These are phyloP conservation scores for Desmodesmus armatus DNA, from an alignment of 139 green algal genomes.

Conservation along the genomic window DNA sequence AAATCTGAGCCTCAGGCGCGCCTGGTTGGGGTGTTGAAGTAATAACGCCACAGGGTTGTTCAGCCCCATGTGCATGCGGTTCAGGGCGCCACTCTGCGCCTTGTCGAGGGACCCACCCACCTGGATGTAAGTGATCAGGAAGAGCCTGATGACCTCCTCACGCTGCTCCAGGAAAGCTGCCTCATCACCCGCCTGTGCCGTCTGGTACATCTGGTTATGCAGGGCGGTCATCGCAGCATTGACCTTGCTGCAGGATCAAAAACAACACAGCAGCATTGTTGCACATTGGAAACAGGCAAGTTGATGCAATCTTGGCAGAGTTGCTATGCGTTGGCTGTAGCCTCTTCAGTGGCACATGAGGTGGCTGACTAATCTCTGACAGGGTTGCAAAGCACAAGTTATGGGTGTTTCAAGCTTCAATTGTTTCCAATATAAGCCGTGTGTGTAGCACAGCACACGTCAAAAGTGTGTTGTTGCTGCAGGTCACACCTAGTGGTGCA, in stretches of 20 bases:
- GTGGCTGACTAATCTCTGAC: too few relatives aligned
- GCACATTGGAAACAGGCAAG: too few relatives aligned
- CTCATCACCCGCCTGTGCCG: background rate
- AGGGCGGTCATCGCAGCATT: conserved; percentile 24
- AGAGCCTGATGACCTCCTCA: background rate
- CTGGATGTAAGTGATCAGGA: conserved; percentile 36
- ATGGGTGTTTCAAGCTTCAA: too few relatives aligned
- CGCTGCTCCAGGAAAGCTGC: background rate
- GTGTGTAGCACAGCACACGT: too few relatives aligned
- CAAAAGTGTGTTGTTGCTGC: background rate
- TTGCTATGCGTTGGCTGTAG: too few relatives aligned
- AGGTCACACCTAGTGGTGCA: background rate
- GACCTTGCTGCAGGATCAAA: conserved; percentile 20
- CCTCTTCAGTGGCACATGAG: too few relatives aligned
- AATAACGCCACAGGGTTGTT: background rate
- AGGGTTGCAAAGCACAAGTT: background rate
- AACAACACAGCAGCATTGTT: background rate
- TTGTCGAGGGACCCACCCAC: too few relatives aligned
- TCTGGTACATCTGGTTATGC: conserved; percentile 13
- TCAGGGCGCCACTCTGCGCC: background rate
- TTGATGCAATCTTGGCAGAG: too few relatives aligned
- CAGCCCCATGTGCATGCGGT: background rate
- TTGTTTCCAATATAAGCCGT: too few relatives aligned
- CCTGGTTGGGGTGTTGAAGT: background rate
- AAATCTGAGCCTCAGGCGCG: background rate